Conservation (phyloP, 108 stramenopile genomes). For the Schizochytrium sp. region DNA sequence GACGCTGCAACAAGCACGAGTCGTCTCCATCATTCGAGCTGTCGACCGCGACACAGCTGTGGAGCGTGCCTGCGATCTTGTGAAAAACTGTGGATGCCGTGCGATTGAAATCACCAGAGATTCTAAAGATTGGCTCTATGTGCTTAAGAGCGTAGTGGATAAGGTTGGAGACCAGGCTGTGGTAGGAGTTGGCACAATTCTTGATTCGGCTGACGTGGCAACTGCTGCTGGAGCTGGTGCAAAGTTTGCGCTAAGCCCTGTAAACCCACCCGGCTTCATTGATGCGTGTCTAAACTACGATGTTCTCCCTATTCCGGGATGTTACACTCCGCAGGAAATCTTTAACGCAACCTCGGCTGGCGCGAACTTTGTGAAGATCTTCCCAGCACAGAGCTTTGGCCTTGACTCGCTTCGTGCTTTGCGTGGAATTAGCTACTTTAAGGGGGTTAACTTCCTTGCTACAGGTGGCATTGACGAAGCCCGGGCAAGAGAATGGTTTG, state of each 20-base stretch:
- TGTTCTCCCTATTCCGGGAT: neutral
- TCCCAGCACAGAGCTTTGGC: neutral
- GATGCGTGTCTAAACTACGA: neutral
- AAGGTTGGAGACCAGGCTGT: neutral
- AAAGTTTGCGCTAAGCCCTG: conserved; percentile 9
- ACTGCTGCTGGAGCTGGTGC: neutral
- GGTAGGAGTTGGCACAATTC: neutral
- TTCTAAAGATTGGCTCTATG: conserved; percentile 7
- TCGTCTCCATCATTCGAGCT: conserved; percentile 20
- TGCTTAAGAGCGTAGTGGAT: neutral
- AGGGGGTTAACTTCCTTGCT: neutral
- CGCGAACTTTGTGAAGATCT: neutral
- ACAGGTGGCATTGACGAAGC: conserved; percentile 33
- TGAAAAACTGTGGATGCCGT: conserved; percentile 7
- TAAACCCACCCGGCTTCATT: neutral
- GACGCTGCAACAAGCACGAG: neutral
- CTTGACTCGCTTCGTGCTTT: neutral
- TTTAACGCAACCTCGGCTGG: neutral
- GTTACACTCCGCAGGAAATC: neutral
- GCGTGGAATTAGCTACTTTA: neutral
- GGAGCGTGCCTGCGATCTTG: conserved; percentile 12
- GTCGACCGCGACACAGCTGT: neutral
- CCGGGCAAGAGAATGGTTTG: neutral
- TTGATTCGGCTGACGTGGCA: neutral
- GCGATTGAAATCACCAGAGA: conserved; percentile 23